These are phyloP conservation scores for Sutorius australiensis DNA, from an alignment of 768 basidiomycete genomes.

Conservation along the genomic window DNA sequence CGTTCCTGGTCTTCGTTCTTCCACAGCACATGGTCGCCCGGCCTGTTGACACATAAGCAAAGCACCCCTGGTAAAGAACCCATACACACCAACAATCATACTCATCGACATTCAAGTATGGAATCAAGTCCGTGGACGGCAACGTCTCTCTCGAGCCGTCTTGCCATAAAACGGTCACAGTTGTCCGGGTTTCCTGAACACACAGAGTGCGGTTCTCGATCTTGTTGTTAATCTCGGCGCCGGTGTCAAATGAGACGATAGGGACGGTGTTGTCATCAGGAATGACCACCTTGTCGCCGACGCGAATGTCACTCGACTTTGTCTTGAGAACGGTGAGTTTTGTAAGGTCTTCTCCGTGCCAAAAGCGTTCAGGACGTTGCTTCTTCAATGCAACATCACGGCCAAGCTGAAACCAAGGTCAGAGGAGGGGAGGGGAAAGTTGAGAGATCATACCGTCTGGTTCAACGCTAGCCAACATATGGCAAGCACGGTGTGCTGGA, in stretches of 20 bases:
- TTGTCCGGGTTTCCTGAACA: slow-evolving; percentile 70
- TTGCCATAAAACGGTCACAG: slow-evolving; percentile 80
- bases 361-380: slow-evolving; percentile 70
- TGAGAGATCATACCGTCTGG: slow-evolving; percentile 56
- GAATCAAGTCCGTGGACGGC: slow-evolving; percentile 63
- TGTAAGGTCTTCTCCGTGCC: slow-evolving; percentile 61
- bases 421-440: neutral
- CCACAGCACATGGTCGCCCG: slow-evolving; percentile 87
- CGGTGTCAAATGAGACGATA: slow-evolving; percentile 58
- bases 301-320: slow-evolving; percentile 62
- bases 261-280: slow-evolving; percentile 48
- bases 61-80: neutral
- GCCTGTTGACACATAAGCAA: slow-evolving; percentile 47
- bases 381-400: slow-evolving; percentile 49
- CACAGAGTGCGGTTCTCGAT: slow-evolving; percentile 55
- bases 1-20: slow-evolving; percentile 65
- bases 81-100: slow-evolving; percentile 78
- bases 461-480: slow-evolving; percentile 87
- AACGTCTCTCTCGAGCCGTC: slow-evolving; percentile 67
- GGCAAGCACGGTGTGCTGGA: slow-evolving; percentile 75
- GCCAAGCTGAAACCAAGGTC: slow-evolving; percentile 49
- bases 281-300: slow-evolving; percentile 69
- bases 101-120: slow-evolving; percentile 85
- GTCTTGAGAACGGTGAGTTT: slow-evolving; percentile 62
- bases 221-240: slow-evolving; percentile 40